Base-by-base conservation (phyloP, 1,139 yeast species). In the Saccharomycopsis crataegensis region DNA sequence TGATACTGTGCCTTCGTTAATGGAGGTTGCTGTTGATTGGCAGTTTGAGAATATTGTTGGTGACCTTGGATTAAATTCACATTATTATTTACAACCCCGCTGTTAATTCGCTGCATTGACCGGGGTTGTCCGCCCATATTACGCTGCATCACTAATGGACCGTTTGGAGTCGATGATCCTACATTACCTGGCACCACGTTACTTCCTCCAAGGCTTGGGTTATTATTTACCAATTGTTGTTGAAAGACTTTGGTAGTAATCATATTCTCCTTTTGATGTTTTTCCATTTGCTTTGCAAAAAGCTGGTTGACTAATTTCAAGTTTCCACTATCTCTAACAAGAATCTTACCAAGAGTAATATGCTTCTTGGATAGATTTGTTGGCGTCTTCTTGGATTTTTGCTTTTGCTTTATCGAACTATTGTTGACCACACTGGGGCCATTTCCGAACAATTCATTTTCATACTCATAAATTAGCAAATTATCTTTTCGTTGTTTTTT, bases 381-480 rank as follows among this genome's bases (percentile, higher is more conserved):
- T n/a, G 41, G 34, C 8, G 36, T n/a, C 8, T 34, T 38, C 9
- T 32, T 17, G 12, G 12, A 22, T 31, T 40, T 50, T 31, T 38
- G 34, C 33, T 36, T 51, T 17, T 34, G 14, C 37, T 49, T 49
- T 8, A 6, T 46, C 17, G 31, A 34, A 14, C 42, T 33, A 9
- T 45, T 33, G 14, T 43, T 47, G 14, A 4, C 6, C 6, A 11
- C 14, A 9, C 3, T 22, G 11, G 33, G 9, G 17, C 32, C 12
- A 12, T 45, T 43, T 14, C 43, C 38, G 31, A 55, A 55, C 28
- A 55, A 42, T 36, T 46, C 53, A 17, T 46, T 38, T 32, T 55
- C 57, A 36, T 52, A 52, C 22, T 50, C 37, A 42, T 55, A 55
- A 11, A 55, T 55, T 28, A 52, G 43, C 38, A 55, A 41, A 16